Evolutionary conservation across 2,329 filamentous ascomycete species (phyloP).

Genomic region (Fusarium protoensiforme): DNA sequence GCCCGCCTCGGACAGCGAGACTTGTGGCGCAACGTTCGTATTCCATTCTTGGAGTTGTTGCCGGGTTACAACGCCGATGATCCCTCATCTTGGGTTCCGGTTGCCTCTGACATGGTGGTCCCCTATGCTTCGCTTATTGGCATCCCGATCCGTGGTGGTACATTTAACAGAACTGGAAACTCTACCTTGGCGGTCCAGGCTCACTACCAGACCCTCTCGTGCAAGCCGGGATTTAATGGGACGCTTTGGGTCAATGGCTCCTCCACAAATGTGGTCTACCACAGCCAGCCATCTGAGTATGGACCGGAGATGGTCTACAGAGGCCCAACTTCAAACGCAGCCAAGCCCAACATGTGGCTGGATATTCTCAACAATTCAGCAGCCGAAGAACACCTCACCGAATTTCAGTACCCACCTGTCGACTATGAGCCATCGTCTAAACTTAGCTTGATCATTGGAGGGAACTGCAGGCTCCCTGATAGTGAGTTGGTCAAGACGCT

Average conservation of each 20-base stretch:
- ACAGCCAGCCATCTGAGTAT: too few species aligned
- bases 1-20: neutral
- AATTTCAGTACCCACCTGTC: neutral
- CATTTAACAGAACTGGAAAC: neutral
- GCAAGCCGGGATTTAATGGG: neutral
- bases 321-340: too few species aligned
- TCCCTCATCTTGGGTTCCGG: neutral
- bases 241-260: neutral
- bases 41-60: slow-evolving; percentile 2
- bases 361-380: neutral
- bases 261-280: neutral
- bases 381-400: neutral
- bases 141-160: neutral
- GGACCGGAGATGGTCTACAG: too few species aligned
- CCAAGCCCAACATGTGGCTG: neutral
- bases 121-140: slow-evolving; percentile 1
- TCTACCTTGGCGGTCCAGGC: neutral
- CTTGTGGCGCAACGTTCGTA: neutral
- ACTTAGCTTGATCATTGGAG: neutral
- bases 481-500: neutral
- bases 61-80: neutral
- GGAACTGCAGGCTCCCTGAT: too few species aligned
- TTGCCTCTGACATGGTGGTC: neutral
- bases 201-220: slow-evolving; percentile 6
- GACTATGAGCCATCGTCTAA: neutral